phyloP scores from a whole-genome alignment of 345 rosid genomes.

The Trapa bicornis region DNA sequence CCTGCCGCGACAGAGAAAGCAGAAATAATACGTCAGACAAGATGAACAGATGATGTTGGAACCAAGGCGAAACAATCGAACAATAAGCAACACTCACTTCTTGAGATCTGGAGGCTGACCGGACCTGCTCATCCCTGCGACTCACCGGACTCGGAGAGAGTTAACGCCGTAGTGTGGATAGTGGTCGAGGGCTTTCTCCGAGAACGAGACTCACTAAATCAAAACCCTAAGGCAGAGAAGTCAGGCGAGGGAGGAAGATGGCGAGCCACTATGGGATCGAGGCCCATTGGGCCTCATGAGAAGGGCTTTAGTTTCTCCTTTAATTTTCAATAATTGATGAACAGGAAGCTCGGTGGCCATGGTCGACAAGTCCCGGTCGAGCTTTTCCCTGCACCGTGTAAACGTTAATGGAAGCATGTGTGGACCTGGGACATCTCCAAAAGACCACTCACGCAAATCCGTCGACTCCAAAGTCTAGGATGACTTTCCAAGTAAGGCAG shows the following conservation, averaged over 20 bases:
- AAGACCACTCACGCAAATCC: too few species aligned
- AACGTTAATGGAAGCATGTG: too few species aligned
- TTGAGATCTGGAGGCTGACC: constrained; percentile 24
- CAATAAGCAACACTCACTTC: constrained; percentile 9
- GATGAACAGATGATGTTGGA: neutral
- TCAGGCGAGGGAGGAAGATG: neutral
- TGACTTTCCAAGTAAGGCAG: too few species aligned
- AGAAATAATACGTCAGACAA: neutral
- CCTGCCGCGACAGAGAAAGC: constrained; percentile 5
- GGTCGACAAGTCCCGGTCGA: too few species aligned
- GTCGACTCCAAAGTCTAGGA: too few species aligned
- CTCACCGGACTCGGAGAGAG: neutral
- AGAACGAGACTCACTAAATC: neutral
- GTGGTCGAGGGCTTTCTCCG: neutral
- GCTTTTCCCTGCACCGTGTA: too few species aligned
- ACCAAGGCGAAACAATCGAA: too few species aligned
- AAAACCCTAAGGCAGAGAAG: neutral
- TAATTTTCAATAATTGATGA: too few species aligned
- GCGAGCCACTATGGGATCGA: neutral
- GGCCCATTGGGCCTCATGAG: too few species aligned
- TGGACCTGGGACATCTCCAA: too few species aligned
- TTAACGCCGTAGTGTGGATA: neutral
- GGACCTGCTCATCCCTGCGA: constrained; percentile 21
- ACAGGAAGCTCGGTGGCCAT: too few species aligned
- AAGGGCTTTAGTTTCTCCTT: too few species aligned